Conservation (phyloP, 805 yeast genomes). For the Candida caryicola region DNA sequence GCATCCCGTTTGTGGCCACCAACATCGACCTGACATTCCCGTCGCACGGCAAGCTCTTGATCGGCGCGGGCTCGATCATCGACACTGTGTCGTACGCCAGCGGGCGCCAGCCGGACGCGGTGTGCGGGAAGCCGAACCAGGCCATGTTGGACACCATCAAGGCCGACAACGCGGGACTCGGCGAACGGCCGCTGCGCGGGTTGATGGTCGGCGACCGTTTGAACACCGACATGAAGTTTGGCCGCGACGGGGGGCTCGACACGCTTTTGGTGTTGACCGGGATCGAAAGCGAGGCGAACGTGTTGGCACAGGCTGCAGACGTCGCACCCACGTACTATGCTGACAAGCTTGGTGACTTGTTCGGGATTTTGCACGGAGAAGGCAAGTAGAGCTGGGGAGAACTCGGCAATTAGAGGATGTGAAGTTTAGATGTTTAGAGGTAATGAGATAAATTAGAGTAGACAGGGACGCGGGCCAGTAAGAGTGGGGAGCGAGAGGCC, state of each 20-base stretch:
- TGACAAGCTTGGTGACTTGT: conserved; percentile 72
- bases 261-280: conserved; percentile 90
- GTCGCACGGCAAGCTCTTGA: conserved; percentile 75
- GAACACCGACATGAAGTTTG: conserved; percentile 93
- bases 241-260: conserved; percentile 79
- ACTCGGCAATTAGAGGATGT: no score
- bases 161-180: conserved; percentile 49
- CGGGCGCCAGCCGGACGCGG: conserved; percentile 78
- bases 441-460: no score
- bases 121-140: conserved; percentile 87
- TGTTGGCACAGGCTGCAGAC: conserved; percentile 37
- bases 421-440: no score
- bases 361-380: conserved; percentile 49
- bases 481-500: no score
- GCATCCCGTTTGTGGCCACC: conserved; percentile 80
- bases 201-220: conserved; percentile 95
- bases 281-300: conserved; percentile 72
- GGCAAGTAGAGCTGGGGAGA: no score
- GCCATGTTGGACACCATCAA: conserved; percentile 89
- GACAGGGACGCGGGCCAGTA: no score
- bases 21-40: conserved; percentile 96
- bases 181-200: conserved; percentile 56
- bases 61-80: conserved; percentile 94
- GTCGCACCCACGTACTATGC: conserved; percentile 68
- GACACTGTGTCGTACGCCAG: conserved; percentile 71